These are phyloP conservation scores for Penicillium janthinellum DNA, from an alignment of 2,329 filamentous ascomycete species.

Conservation along the genomic window DNA sequence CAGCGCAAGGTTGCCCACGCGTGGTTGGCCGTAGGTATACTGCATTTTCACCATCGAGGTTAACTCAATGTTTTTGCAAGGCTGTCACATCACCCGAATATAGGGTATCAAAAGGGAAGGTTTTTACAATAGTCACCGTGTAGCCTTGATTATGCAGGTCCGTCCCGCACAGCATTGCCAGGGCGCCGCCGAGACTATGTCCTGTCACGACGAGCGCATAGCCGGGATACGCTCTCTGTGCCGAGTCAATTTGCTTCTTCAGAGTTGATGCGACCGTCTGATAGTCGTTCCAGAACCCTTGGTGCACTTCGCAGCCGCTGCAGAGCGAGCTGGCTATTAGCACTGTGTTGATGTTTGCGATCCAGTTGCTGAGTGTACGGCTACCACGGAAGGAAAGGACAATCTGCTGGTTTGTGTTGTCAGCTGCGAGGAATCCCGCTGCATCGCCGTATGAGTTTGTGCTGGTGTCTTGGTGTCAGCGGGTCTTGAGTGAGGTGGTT, in stretches of 20 bases:
- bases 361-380: background rate
- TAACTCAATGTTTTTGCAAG: too few relatives aligned
- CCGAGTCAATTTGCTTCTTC: background rate
- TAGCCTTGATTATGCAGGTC: background rate
- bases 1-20: constrained; percentile 42
- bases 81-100: too few relatives aligned
- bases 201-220: background rate
- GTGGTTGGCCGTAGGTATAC: constrained; percentile 47
- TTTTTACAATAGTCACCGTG: background rate
- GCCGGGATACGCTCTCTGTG: background rate
- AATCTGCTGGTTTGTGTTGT: background rate
- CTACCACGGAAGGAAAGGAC: background rate
- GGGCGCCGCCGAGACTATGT: background rate
- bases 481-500: background rate
- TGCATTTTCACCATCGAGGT: constrained; percentile 9
- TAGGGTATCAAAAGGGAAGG: too few relatives aligned
- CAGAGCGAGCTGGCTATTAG: background rate
- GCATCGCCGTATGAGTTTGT: background rate
- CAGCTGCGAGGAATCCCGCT: background rate
- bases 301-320: background rate
- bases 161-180: background rate
- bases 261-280: background rate
- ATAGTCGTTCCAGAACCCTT: background rate
- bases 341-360: background rate
- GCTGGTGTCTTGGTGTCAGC: background rate